phyloP scores from a whole-genome alignment of 2,329 filamentous ascomycete genomes.

The Aspergillus floridensis region DNA sequence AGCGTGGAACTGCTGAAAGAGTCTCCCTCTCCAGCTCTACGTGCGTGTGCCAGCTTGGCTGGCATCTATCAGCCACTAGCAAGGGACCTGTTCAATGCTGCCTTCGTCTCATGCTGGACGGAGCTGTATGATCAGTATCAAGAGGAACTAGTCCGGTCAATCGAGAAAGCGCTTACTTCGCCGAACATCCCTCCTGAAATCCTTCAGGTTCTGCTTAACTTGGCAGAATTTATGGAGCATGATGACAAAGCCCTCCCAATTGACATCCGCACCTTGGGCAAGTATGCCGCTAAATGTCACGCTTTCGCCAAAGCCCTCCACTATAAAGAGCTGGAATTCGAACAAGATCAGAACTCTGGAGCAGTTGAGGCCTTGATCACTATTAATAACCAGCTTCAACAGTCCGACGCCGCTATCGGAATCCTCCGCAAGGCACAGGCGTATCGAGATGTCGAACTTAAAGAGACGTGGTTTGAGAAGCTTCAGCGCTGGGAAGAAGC shows the following conservation, averaged over 20 bases:
- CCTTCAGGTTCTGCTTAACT: constrained; percentile 85
- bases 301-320: constrained; percentile 97
- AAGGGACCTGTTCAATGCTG: constrained; percentile 94
- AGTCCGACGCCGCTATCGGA: constrained; percentile 96
- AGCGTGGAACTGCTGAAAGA: constrained; percentile 93
- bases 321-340: constrained; percentile 97
- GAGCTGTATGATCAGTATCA: constrained; percentile 96
- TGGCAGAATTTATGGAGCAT: constrained; percentile 99
- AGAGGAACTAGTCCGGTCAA: constrained; percentile 91
- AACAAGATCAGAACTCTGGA: constrained; percentile 93
- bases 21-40: constrained; percentile 89
- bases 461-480: constrained; percentile 99
- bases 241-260: constrained; percentile 98
- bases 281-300: constrained; percentile 94
- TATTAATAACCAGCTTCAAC: constrained; percentile 98
- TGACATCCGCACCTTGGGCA: constrained; percentile 89
- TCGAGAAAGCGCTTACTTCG: constrained; percentile 92
- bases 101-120: constrained; percentile 98
- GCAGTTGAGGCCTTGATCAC: constrained; percentile 97
- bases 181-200: constrained; percentile 95
- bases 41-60: constrained; percentile 87
- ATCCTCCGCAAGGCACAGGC: constrained; percentile 94
- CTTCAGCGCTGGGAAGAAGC: constrained; percentile 98
- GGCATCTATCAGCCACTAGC: constrained; percentile 89
- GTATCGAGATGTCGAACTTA: constrained; percentile 92